These are phyloP conservation scores for Candida pseudoviswanathii DNA, from an alignment of 1,139 yeast species.

Conservation along the genomic window DNA sequence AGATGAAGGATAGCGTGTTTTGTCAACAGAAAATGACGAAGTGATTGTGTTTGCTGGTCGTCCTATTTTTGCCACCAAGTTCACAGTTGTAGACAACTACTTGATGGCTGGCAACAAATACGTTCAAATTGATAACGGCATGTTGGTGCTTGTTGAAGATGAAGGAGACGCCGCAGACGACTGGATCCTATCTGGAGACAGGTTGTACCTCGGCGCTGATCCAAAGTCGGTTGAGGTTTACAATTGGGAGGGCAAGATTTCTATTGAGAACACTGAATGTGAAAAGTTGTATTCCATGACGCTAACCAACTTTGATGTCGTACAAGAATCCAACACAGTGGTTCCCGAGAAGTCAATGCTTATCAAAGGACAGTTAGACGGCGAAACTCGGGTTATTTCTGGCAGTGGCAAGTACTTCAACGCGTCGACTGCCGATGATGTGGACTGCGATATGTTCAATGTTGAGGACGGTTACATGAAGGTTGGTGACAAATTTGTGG, in stretches of 20 bases:
- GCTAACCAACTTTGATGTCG: too few relatives aligned
- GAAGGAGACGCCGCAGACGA: neutral
- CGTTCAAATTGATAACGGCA: neutral
- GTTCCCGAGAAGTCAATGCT: too few relatives aligned
- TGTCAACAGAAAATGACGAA: neutral
- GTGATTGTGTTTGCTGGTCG: neutral
- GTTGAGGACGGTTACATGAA: too few relatives aligned
- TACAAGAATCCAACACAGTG: too few relatives aligned
- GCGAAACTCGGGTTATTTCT: too few relatives aligned
- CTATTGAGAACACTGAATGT: too few relatives aligned
- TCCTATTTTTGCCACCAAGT: neutral
- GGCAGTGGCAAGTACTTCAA: too few relatives aligned
- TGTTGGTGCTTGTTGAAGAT: neutral
- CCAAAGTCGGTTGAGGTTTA: neutral
- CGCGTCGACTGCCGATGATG: too few relatives aligned
- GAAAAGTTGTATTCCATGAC: too few relatives aligned
- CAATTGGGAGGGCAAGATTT: neutral
- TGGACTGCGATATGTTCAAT: too few relatives aligned
- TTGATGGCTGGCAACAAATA: neutral
- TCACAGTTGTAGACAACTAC: neutral
- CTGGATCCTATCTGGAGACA: neutral
- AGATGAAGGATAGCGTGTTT: neutral
- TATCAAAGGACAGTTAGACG: too few relatives aligned
- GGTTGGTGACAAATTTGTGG: too few relatives aligned
- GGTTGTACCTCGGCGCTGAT: neutral